These are phyloP conservation scores for Stephania cephalantha DNA, from an alignment of 164 flowering plant species.

Conservation along the genomic window DNA sequence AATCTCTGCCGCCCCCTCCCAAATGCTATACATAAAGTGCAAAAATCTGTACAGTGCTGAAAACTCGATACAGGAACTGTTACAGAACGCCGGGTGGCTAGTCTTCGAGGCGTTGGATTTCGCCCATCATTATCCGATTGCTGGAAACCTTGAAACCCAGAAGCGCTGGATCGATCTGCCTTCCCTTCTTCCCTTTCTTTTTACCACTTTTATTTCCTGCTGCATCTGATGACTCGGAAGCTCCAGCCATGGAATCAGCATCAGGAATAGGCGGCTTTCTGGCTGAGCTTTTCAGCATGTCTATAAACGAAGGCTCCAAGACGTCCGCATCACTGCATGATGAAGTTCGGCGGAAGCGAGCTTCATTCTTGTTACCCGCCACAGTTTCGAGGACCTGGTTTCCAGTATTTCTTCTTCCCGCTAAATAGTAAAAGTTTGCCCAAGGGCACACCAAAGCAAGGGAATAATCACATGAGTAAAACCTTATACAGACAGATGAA, in stretches of 20 bases:
- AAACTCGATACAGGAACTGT: not conserved
- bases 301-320: conserved; percentile 69
- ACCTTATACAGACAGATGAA: too few relatives aligned
- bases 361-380: conserved; percentile 43
- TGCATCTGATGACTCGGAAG: conserved; percentile 36
- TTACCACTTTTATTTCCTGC: conserved; percentile 44
- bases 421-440: conserved; percentile 19
- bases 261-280: conserved; percentile 34
- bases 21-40: not conserved
- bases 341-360: conserved; percentile 44
- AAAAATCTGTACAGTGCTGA: not conserved
- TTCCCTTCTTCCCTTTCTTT: conserved; percentile 86
- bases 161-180: conserved; percentile 80
- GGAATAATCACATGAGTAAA: not conserved
- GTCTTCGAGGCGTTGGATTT: conserved; percentile 73
- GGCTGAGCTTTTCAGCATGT: conserved; percentile 66
- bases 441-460: not conserved
- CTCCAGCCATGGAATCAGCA: conserved; percentile 19
- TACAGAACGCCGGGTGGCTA: not conserved
- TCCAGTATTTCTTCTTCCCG: conserved; percentile 25
- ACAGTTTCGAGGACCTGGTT: conserved; percentile 28
- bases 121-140: conserved; percentile 91
- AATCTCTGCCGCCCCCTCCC: not conserved
- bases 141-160: conserved; percentile 86
- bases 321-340: conserved; percentile 49